Base-by-base conservation (phyloP, 2,329 filamentous ascomycete species). In the Hymenotorrendiella dingleyae region DNA sequence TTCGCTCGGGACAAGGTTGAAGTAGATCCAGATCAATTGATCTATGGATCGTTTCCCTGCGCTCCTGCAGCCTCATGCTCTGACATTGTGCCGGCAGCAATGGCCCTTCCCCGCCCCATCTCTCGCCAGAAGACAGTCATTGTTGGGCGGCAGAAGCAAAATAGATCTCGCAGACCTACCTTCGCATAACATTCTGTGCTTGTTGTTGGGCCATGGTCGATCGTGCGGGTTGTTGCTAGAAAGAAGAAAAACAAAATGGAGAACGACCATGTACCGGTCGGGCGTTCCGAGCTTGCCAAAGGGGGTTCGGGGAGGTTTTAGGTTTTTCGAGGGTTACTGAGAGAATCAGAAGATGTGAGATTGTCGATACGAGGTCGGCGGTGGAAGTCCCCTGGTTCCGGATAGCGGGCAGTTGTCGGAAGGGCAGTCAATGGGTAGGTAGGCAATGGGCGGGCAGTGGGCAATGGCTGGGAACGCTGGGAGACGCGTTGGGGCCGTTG, bases 181-280 rank as follows among this genome's bases (percentile, higher is more conserved):
- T 68, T 59, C 67, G 64, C 59, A 69, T 69, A 46, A 69, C 67
- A 63, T 69, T 69, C 45, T 63, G 63, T 30, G 53, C 52, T 40
- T 48, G 47, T 50, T 55, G 56, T 55, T 62, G 57, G 36, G 60
- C 54, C 60, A 63, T 63, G 36, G 36, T 46, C 24, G 40, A 46
- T 43, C 43, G 38, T 42, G 47, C 23, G 44, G 43, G 32, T 43
- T 35, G 33, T 39, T 45, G 40, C 22, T 32, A 36, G 34, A 40
- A 19, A 29, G 19, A 37, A 33, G 40, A 30, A 21, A 10, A 14
- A 17, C 33, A 36, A 33, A 30, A 21, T 30, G 24, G 35, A 26
- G 50, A 36, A 40, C 27, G 42, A 35, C 50, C 53, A 49, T 57
- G 47, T 47, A 54, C 53, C 51, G 49, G 38, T 45, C 26, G 47